phyloP scores from a whole-genome alignment of 495 filamentous ascomycete genomes.

The Penicillium paxilli region DNA sequence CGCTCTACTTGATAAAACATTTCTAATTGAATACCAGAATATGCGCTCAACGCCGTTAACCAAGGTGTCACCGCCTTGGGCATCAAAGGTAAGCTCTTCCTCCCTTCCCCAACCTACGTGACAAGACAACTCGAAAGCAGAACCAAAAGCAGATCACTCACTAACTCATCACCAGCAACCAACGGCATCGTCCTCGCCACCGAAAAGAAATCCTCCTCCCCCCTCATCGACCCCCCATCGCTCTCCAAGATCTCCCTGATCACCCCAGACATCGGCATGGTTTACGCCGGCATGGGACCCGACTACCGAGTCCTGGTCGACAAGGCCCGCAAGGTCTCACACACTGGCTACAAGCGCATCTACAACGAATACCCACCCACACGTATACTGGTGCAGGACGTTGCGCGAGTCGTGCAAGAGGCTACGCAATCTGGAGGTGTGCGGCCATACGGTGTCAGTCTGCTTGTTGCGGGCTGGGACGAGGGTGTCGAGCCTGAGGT shows the following conservation, averaged over 20 bases:
- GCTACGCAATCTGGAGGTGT: conserved; percentile 98
- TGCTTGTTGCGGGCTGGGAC: conserved; percentile 97
- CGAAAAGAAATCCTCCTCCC: conserved; percentile 98
- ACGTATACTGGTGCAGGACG: conserved; percentile 96
- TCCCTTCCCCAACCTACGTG: neutral
- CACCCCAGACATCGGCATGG: conserved; percentile 99
- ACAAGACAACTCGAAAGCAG: no score
- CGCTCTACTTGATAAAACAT: neutral
- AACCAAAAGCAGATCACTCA: no score
- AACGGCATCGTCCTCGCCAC: conserved; percentile 99
- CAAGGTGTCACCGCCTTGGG: conserved; percentile 97
- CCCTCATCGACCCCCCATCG: conserved; percentile 89
- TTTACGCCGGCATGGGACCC: conserved; percentile 98
- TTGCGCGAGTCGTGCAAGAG: conserved; percentile 97
- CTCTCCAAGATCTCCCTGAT: conserved; percentile 97
- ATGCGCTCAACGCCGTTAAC: conserved; percentile 98
- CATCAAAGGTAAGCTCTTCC: conserved; percentile 75
- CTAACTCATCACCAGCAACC: conserved; percentile 62
- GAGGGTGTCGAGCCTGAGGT: conserved; percentile 83
- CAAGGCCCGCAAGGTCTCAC: conserved; percentile 96
- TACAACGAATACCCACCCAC: conserved; percentile 99
- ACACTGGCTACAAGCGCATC: conserved; percentile 98
- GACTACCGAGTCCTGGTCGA: conserved; percentile 98
- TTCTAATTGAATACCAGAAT: conserved; percentile 63
- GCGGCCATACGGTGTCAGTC: conserved; percentile 92